Base-by-base conservation (phyloP, 2,329 filamentous ascomycete species). In the Paracamarosporium sp. region DNA sequence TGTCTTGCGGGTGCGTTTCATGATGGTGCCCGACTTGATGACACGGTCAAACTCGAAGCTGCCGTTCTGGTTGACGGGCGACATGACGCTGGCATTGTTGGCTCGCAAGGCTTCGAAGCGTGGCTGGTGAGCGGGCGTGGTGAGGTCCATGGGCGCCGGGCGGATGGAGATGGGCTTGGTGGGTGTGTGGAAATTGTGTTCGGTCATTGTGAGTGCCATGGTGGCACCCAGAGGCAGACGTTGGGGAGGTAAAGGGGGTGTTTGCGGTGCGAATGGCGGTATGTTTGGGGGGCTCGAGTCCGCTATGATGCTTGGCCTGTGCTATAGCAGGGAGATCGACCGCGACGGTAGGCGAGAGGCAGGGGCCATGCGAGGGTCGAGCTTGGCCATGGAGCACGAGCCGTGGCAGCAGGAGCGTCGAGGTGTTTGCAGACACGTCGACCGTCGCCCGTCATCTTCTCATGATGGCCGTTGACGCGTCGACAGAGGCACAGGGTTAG, bases 41-140 rank as follows among this genome's bases (percentile, higher is more conserved):
- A 98, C 91, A 50, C 93, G 89, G 77, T 99, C 95, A 71, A 96
- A 96, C 71, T 95, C 93, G 76, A 97, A 99, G 77, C 92, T 95
- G 61, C 95, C 95, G 77, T 96, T 93, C 77, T 96, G 90, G 73
- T 94, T 96, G 63, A 98, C 92, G 4, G 93, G 92, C 28, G 92
- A 95, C 71, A 92, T 88, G 15, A 88, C 83, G 63, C 90, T 87
- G 46, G 62, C 57, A 41, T 61, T 65, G 51, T 62, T 56, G 13
- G 61, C 56, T 47, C 65, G 69, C 59, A 63, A 48, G 56, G 57
- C 48, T 17, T 70, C 65, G 56, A 68, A 36, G 38, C 64, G 72
- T 24, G 69, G 67, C 54, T 67, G 63, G 12, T 60, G 33, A 53
- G 55, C 50, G 25, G 67, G 66, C 55, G 64, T 63, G 41, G 63